Base-by-base conservation (phyloP, 2,329 filamentous ascomycete species). In the Clonostachys rhizophaga region DNA sequence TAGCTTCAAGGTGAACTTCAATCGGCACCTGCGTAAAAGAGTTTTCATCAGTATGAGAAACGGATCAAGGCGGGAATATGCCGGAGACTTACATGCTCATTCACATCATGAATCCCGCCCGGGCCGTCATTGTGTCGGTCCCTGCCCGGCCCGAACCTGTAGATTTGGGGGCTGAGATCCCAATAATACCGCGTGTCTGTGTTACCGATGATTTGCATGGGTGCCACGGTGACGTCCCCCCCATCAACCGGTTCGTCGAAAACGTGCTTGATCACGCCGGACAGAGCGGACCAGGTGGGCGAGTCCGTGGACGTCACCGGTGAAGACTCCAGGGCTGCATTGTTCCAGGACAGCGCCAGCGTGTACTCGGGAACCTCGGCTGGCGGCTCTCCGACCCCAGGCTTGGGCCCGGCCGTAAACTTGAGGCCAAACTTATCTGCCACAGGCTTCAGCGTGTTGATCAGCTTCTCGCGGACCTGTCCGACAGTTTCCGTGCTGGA, bases 401-500 rank as follows among this genome's bases (percentile, higher is more conserved):
- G 24, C 9, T 30, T 30, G 24, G 24, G 24, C 24, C 24, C 24
- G 11, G 36, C 36, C 14, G 14, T 39, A 8, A 39, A 18, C 14
- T 39, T n/a, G 7, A 39, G 36, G 10, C 17, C 17, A 11, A n/a
- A 18, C 3, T 18, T 39, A 7, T 39, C 36, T 8, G 36, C 36
- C 7, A 39, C 36, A 11, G 36, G 17, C 14, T n/a, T 18, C 36
- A 18, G 14, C 14, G 17, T n/a, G 14, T 5, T 11, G 6, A 18
- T 39, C 6, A n/a, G 17, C 36, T 39, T 39, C 17, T 39, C 36
- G 14, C 17, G 14, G 36, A 39, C 17, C 14, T 18, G 11, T 3
- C 5, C 41, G 5, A 20, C 12, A 6, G 41, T 4, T 69, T 74
- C 50, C 75, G 71, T n/a, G n/a, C 20, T 43, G 17, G 16, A n/a